Base-by-base conservation (phyloP, 441 rosid species). In the Daphne laureola region DNA sequence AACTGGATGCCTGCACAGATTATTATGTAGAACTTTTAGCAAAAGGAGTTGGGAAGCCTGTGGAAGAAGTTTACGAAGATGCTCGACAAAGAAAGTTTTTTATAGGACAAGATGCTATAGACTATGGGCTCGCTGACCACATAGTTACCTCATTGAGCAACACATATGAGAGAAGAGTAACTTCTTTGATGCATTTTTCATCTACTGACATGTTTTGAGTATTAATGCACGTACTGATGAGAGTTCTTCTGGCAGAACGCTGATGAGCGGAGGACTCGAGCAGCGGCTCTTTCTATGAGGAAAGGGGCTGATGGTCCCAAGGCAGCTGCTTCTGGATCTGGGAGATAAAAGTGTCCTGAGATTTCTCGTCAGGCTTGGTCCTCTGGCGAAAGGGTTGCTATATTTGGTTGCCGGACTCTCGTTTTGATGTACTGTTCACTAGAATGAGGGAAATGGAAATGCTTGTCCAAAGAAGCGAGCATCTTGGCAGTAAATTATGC, bases 111-210 rank as follows among this genome's bases (percentile, higher is more conserved):
- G 82, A 75, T 70, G 95, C 93, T 17, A 74, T 88, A 25, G 93
- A 81, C 45, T 88, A 86, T 62, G 96, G 98, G 43, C 57, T 91
- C 43, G 98, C 81, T 31, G 98, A 91, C 76, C 86, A 82, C 75
- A 70, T 84, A 54, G 67, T 82, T n/a, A 73, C 72, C 77, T 72
- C 84, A 1, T 71, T 65, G 49, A 85, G 82, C 53, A 49, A 56
- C 26, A 79, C 86, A 6, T 86, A 67, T 14, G 82, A 84, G 71
- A 80, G 75, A 69, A 64, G 82, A 83, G 93, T 90, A 79, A 25
- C 12, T 12, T 45, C 51, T 45, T 54, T 31, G 44, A 57, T 31
- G 16, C 17, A 40, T 0, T 51, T 18, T 56, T 31, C 57, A 5
- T 31, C 38, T 27, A 23, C 12, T 40, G 54, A 43, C 21, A 11